A percentile compares a stretch with the other conserved stretches of the same genome.
Evolutionary conservation across 2,329 filamentous ascomycete species (phyloP).

Genomic region (Calonectria crousiana): DNA sequence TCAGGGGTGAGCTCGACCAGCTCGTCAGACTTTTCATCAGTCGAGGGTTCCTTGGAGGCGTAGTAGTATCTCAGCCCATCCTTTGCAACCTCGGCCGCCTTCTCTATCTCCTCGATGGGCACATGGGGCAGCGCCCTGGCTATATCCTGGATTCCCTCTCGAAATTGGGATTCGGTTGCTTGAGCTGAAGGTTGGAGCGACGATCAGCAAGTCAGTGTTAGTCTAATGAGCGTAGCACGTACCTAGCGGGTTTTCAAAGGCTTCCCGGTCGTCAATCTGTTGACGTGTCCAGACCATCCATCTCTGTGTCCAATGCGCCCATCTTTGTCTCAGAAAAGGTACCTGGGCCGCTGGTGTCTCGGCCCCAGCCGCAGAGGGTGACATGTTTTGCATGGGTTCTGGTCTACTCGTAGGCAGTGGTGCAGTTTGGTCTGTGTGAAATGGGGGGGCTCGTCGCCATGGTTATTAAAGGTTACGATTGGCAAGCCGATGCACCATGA

Average conservation of each 20-base stretch:
- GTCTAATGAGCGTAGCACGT: not conserved
- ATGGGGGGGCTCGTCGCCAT: not conserved
- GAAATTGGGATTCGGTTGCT: not conserved
- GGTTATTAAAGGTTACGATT: slow-evolving; percentile 4
- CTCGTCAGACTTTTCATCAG: not conserved
- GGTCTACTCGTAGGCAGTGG: too few relatives aligned
- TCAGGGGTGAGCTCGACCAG: not conserved
- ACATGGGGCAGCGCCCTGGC: not conserved
- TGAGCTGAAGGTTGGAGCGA: not conserved
- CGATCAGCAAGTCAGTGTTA: not conserved
- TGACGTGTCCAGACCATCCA: not conserved
- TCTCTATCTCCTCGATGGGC: not conserved
- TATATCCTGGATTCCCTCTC: not conserved
- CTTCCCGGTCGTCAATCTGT: not conserved
- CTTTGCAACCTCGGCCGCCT: not conserved
- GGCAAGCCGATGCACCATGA: not conserved
- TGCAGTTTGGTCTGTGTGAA: not conserved
- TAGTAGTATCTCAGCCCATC: not conserved
- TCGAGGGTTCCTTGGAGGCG: not conserved
- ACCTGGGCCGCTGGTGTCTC: not conserved
- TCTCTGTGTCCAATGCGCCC: not conserved
- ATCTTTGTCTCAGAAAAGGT: not conserved
- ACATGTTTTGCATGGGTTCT: not conserved
- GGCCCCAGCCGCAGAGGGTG: not conserved
- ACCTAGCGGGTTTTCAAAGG: not conserved